Evolutionary conservation across 192 early-diverging fungal species (phyloP).

Genomic region (Coemansia sp.): DNA sequence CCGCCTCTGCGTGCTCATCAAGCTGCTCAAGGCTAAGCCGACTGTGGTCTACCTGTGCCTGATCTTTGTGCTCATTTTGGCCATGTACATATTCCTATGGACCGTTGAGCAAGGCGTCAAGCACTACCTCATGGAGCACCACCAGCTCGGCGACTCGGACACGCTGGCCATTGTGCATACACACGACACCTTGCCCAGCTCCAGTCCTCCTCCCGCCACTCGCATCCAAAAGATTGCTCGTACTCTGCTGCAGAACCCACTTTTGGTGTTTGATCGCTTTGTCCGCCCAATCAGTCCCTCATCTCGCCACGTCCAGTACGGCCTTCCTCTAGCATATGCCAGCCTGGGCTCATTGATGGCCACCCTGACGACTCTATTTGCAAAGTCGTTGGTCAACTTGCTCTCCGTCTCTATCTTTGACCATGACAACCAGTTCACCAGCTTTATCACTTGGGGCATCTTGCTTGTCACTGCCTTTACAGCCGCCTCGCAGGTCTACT

Average conservation of each 20-base stretch:
- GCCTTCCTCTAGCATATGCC: constrained; percentile 74
- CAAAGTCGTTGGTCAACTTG: constrained; percentile 80
- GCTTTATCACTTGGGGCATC: constrained; percentile 68
- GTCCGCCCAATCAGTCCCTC: constrained; percentile 38
- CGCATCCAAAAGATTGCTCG: neutral
- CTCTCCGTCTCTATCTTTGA: constrained; percentile 66
- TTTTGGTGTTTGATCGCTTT: constrained; percentile 12
- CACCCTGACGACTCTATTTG: constrained; percentile 76
- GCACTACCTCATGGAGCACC: constrained; percentile 15
- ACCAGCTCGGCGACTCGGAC: constrained; percentile 11
- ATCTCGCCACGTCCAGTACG: constrained; percentile 55
- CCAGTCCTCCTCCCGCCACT: neutral
- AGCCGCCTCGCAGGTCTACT: constrained; percentile 79
- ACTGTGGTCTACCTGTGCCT: constrained; percentile 71
- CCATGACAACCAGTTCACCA: constrained; percentile 75
- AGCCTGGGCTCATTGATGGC: constrained; percentile 78
- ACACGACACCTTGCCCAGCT: neutral
- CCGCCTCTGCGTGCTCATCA: constrained; percentile 71
- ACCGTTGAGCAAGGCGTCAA: constrained; percentile 57
- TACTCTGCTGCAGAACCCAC: constrained; percentile 11
- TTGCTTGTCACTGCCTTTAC: constrained; percentile 73
- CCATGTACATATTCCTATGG: constrained; percentile 65
- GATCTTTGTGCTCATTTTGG: constrained; percentile 60
- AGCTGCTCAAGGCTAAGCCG: constrained; percentile 62
- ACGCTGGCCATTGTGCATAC: neutral